A percentile compares a stretch with the other conserved stretches of the same genome.
These are phyloP conservation scores for Linnemannia zychae DNA, from an alignment of 192 early-diverging fungal species.

Conservation along the genomic window DNA sequence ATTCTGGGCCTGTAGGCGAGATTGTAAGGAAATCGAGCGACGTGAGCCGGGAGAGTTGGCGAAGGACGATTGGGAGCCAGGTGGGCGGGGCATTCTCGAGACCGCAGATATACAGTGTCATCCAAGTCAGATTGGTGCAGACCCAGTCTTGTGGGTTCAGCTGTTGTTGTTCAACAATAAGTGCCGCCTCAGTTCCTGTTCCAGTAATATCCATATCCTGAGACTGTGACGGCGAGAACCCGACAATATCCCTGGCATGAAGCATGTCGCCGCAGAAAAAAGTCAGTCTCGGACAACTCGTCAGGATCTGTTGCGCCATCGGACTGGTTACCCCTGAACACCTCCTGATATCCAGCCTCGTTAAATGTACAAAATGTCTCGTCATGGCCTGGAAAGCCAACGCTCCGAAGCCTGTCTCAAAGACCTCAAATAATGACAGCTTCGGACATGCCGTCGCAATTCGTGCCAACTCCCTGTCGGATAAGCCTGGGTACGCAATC, in stretches of 20 bases:
- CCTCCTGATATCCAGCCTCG: slow-evolving; percentile 10
- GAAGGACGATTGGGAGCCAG: not conserved
- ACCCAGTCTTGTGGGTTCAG: slow-evolving; percentile 20
- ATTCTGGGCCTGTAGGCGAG: not conserved
- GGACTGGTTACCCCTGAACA: slow-evolving; percentile 18
- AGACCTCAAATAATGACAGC: slow-evolving; percentile 11
- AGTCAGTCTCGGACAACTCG: slow-evolving; percentile 6
- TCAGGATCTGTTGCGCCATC: slow-evolving; percentile 18
- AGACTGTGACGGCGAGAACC: not conserved
- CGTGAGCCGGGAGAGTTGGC: slow-evolving; percentile 16
- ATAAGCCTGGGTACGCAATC: not conserved
- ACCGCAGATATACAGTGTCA: slow-evolving; percentile 23
- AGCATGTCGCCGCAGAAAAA: slow-evolving; percentile 1
- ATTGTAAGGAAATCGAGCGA: slow-evolving; percentile 13
- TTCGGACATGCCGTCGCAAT: slow-evolving; percentile 3
- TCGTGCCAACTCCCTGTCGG: slow-evolving; percentile 6
- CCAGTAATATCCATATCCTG: not conserved
- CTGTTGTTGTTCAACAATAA: not conserved
- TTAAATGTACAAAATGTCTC: slow-evolving; percentile 20
- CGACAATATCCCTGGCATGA: slow-evolving; percentile 20
- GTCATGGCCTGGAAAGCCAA: not conserved
- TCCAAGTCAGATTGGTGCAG: slow-evolving; percentile 5
- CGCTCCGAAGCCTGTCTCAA: slow-evolving; percentile 14
- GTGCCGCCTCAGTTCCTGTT: not conserved
- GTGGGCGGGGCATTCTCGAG: slow-evolving; percentile 5